phyloP scores from a whole-genome alignment of 202 grass and related monocot species.

The Dendrocalamus latiflorus region DNA sequence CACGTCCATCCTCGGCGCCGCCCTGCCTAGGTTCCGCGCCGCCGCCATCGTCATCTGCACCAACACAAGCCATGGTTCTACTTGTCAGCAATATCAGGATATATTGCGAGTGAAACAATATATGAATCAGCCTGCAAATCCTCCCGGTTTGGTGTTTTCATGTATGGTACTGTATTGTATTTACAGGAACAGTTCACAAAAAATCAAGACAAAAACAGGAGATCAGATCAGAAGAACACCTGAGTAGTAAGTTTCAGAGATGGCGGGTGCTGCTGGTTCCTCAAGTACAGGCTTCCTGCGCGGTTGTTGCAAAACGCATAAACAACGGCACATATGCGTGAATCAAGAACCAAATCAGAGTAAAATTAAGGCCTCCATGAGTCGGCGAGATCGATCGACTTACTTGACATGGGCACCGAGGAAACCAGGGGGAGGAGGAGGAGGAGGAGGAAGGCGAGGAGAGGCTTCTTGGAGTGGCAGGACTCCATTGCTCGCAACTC shows the following conservation, averaged over 20 bases:
- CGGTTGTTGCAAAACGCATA: background rate
- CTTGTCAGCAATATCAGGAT: background rate
- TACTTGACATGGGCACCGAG: slow-evolving; percentile 35
- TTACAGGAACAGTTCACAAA: background rate
- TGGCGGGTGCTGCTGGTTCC: slow-evolving; percentile 8
- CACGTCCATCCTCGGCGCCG: slow-evolving; percentile 46
- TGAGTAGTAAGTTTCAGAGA: background rate
- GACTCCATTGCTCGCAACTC: slow-evolving; percentile 20
- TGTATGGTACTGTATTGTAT: background rate
- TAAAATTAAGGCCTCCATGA: background rate
- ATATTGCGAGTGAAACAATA: background rate
- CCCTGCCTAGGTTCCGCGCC: background rate
- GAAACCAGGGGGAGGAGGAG: slow-evolving; percentile 19
- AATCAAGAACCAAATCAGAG: background rate
- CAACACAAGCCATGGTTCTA: background rate
- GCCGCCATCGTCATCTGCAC: background rate
- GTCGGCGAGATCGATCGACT: background rate
- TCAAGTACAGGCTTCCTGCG: slow-evolving; percentile 33
- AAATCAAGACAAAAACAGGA: background rate
- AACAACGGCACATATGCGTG: background rate
- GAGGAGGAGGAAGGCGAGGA: slow-evolving; percentile 9
- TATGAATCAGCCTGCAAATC: background rate
- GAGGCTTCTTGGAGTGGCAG: background rate
- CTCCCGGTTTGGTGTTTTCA: background rate
- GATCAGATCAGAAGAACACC: background rate